Evolutionary conservation across 1,284 basidiomycete species (phyloP), one percentile per base, ranked within the genome.

Genomic region (Melampsora larici-populina): DNA sequence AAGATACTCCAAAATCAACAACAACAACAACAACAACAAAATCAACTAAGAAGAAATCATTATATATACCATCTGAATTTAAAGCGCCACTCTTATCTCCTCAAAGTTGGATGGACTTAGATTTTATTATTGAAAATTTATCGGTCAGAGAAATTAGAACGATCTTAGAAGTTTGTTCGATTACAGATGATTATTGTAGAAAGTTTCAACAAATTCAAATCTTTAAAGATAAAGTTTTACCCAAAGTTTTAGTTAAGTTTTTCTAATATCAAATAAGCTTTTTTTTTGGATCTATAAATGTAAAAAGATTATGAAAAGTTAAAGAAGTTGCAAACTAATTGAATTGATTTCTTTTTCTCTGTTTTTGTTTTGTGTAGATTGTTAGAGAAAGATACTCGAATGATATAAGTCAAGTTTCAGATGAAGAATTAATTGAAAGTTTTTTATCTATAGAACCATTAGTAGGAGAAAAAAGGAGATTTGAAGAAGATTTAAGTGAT

Each of bases 181-280:
- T 55, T 55, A 4, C 3, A 21, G 51, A 55, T 55, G 51, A 55
- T 55, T 55, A 55, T 55, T 55, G 51, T 55, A 55, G 51, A 55
- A 55, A 55, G 24, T 55, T 21, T 55, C 5, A 55, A 55, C 51
- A 55, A 55, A 24, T 55, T 21, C 18, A 55, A 21, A 18, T 55
- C 18, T 55, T 55, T 55, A 55, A 55, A 24, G 17, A 55, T 5
- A 55, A 55, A 55, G 51, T 55, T 55, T 55, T 4, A 15, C 51
- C 51, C 17, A 55, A 55, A 24, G 51, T 55, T 55, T 55, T 55
- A 55, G 51, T 36, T 55, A 55, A 55, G 51, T 55, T 55, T n/a
- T n/a, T n/a, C n/a, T n/a, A n/a, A n/a, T n/a, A n/a, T n/a, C n/a
- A n/a, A n/a, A n/a, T n/a, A n/a, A n/a, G n/a, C n/a, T n/a, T n/a